Evolutionary conservation across 257 asterid genomes (phyloP).

Genomic region (Henckelia pumila): DNA sequence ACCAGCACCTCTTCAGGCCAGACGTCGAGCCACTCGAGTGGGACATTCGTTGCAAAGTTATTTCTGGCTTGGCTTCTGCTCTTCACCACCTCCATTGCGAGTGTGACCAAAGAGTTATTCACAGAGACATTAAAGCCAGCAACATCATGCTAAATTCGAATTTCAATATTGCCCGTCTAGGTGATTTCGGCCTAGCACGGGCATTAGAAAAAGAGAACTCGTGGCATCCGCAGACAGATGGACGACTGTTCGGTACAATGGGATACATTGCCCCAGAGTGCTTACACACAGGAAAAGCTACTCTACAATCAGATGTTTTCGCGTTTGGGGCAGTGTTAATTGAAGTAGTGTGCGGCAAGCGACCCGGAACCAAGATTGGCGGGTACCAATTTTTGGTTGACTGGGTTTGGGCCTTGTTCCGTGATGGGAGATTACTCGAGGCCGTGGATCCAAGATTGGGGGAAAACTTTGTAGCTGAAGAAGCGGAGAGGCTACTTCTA

Average conservation of each 20-base stretch:
- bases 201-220: constrained; percentile 79
- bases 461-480: constrained; percentile 45
- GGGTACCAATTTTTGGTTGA: constrained; percentile 60
- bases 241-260: constrained; percentile 68
- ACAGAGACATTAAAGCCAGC: constrained; percentile 87
- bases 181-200: constrained; percentile 94
- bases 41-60: constrained; percentile 58
- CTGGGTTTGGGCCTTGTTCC: constrained; percentile 85
- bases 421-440: constrained; percentile 56
- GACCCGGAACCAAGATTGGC: constrained; percentile 63
- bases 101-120: constrained; percentile 73
- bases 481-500: constrained; percentile 62
- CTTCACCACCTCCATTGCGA: constrained; percentile 85
- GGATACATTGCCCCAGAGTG: constrained; percentile 97
- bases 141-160: constrained; percentile 84
- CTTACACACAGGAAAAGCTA: constrained; percentile 82
- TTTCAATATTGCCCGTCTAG: constrained; percentile 78
- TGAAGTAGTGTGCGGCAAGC: constrained; percentile 67
- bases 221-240: constrained; percentile 75
- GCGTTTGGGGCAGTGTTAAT: constrained; percentile 78
- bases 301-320: constrained; percentile 72
- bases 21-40: constrained; percentile 47
- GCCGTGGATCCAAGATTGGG: constrained; percentile 68
- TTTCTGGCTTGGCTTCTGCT: constrained; percentile 77
- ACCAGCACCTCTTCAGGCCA: constrained; percentile 59